These are phyloP conservation scores for Boletus sensibilis DNA, from an alignment of 768 basidiomycete genomes.

Conservation along the genomic window DNA sequence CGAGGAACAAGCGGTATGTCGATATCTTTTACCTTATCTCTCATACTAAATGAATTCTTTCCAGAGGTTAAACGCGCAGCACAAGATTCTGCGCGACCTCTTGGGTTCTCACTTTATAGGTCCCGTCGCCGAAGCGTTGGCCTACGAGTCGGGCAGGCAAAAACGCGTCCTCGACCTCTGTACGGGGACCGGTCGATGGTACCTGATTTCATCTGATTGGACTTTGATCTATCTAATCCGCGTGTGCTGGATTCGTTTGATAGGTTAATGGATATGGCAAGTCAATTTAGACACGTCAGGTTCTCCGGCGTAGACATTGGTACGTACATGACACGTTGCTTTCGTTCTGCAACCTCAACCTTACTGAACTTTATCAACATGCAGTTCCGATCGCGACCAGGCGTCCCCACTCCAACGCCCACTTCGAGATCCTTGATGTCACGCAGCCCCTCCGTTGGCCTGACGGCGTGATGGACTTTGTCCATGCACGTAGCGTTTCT, in stretches of 20 bases:
- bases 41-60: neutral
- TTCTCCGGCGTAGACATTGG: slow-evolving; percentile 79
- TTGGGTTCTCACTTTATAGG: slow-evolving; percentile 59
- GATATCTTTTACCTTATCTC: neutral
- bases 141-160: slow-evolving; percentile 37
- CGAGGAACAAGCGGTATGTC: slow-evolving; percentile 62
- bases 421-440: slow-evolving; percentile 67
- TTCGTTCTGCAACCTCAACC: slow-evolving; percentile 11
- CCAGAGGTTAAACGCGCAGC: slow-evolving; percentile 55
- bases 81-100: slow-evolving; percentile 48
- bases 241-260: slow-evolving; percentile 11
- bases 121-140: slow-evolving; percentile 56
- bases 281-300: slow-evolving; percentile 56
- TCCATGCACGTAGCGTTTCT: slow-evolving; percentile 60
- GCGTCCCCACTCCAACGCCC: slow-evolving; percentile 57
- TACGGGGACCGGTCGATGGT: slow-evolving; percentile 76
- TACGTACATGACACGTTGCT: slow-evolving; percentile 35
- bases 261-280: slow-evolving; percentile 78
- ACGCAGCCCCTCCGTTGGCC: slow-evolving; percentile 50
- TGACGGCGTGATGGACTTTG: slow-evolving; percentile 58
- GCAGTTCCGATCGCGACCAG: slow-evolving; percentile 72
- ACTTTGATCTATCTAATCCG: slow-evolving; percentile 19
- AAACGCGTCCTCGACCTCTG: slow-evolving; percentile 71
- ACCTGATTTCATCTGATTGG: slow-evolving; percentile 27
- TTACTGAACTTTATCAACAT: slow-evolving; percentile 12